These are phyloP conservation scores for Leccinum variicolor DNA, from an alignment of 768 basidiomycete genomes.

Conservation along the genomic window DNA sequence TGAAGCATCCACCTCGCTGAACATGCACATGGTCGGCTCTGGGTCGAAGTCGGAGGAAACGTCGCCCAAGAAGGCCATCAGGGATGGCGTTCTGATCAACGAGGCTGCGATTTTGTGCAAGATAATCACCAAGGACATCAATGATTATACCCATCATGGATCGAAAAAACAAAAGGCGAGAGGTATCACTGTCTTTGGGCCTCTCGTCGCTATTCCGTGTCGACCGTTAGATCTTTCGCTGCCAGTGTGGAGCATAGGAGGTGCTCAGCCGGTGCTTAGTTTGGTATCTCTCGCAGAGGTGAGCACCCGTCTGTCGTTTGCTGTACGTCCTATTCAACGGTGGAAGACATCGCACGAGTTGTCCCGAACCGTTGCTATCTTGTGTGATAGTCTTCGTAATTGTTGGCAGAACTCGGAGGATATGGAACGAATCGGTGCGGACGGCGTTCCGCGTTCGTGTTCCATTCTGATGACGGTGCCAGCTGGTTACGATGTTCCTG, in stretches of 20 bases:
- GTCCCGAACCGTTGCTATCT: conserved; percentile 64
- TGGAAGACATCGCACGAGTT: conserved; percentile 71
- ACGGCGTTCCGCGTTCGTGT: background rate
- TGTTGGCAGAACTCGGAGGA: conserved; percentile 95
- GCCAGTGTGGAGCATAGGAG: conserved; percentile 84
- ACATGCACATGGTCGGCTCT: too few species aligned
- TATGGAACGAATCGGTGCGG: conserved; percentile 83
- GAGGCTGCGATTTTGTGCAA: conserved; percentile 42
- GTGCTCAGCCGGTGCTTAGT: conserved; percentile 67
- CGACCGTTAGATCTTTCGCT: conserved; percentile 68
- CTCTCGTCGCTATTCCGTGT: conserved; percentile 57
- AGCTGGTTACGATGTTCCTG: conserved; percentile 89
- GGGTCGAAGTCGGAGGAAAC: conserved; percentile 39
- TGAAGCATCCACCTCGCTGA: too few species aligned
- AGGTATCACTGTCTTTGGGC: conserved; percentile 34
- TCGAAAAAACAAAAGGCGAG: background rate
- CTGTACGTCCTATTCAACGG: background rate
- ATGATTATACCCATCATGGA: background rate
- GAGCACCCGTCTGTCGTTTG: conserved; percentile 15
- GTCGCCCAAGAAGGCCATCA: conserved; percentile 37
- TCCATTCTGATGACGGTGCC: background rate
- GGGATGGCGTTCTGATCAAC: conserved; percentile 37
- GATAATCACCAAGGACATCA: conserved; percentile 28
- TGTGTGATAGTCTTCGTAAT: conserved; percentile 74
- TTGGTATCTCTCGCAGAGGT: conserved; percentile 78